These are phyloP conservation scores for Yamadazyma atmosphaerica DNA, from an alignment of 1,139 yeast genomes.

Conservation along the genomic window DNA sequence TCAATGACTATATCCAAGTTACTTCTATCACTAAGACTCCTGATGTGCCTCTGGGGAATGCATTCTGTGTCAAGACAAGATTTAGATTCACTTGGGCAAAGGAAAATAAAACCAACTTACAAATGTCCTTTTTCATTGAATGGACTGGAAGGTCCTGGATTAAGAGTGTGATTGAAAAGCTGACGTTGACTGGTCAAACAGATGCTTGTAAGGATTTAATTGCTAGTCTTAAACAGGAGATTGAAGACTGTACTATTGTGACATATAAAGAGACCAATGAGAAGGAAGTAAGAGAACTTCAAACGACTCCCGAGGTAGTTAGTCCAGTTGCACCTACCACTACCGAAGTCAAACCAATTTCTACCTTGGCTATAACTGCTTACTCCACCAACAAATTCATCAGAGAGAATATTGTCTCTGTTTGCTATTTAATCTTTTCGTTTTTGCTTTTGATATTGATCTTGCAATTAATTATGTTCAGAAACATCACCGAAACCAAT, in stretches of 20 bases:
- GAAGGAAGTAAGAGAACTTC: constrained; percentile 4
- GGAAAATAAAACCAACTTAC: constrained; percentile 39
- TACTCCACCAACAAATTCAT: constrained; percentile 15
- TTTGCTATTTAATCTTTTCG: constrained; percentile 20
- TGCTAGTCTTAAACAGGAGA: constrained; percentile 28
- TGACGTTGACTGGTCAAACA: constrained; percentile 49
- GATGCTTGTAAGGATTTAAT: constrained; percentile 37
- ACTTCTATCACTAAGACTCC: constrained; percentile 49
- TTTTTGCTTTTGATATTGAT: constrained; percentile 23
- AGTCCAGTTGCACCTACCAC: background rate
- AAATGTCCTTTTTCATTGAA: constrained; percentile 44
- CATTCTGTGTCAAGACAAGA: constrained; percentile 52
- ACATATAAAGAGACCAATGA: constrained; percentile 3
- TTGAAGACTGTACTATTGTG: constrained; percentile 8
- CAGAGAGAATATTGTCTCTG: constrained; percentile 18
- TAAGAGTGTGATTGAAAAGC: constrained; percentile 53
- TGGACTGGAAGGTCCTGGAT: constrained; percentile 64
- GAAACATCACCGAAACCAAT: constrained; percentile 25
- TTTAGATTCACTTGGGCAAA: constrained; percentile 51
- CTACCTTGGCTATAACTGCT: constrained; percentile 3
- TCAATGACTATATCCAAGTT: constrained; percentile 35
- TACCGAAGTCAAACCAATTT: constrained; percentile 2
- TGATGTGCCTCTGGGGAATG: constrained; percentile 60
- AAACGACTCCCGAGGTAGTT: background rate
- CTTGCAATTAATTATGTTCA: constrained; percentile 24